These are phyloP conservation scores for Fusarium sterilihyphosum DNA, from an alignment of 2,329 filamentous ascomycete species.

Conservation along the genomic window DNA sequence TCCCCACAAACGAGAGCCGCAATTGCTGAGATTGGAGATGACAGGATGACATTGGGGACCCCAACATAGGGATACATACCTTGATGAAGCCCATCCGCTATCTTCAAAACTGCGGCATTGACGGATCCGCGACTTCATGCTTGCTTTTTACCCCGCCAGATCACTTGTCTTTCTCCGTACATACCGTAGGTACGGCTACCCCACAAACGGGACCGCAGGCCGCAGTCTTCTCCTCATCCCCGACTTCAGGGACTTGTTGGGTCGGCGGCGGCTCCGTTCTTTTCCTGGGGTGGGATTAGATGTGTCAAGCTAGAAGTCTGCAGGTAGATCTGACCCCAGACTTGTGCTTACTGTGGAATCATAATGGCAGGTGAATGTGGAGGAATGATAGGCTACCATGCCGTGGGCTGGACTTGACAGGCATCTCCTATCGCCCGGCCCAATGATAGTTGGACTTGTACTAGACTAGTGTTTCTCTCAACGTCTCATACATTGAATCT, in stretches of 20 bases:
- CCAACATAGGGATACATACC: constrained; percentile 8
- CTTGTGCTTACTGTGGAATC: constrained; percentile 7
- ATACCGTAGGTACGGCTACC: constrained; percentile 24
- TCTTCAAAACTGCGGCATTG: constrained; percentile 9
- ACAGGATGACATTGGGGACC: neutral
- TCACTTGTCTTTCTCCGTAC: constrained; percentile 19
- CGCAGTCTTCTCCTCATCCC: constrained; percentile 34
- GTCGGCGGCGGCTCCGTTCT: constrained; percentile 26
- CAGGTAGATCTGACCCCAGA: constrained; percentile 35
- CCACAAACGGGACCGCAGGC: constrained; percentile 36
- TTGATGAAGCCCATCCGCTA: constrained; percentile 1
- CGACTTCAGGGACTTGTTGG: constrained; percentile 25
- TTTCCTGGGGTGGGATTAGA: constrained; percentile 22
- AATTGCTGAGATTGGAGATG: constrained; percentile 35
- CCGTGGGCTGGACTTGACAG: neutral
- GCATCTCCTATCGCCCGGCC: constrained; percentile 8
- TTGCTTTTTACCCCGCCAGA: constrained; percentile 34
- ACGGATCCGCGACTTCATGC: constrained; percentile 33
- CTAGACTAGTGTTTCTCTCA: neutral
- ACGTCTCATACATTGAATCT: neutral
- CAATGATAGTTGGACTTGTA: neutral
- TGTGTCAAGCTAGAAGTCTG: constrained; percentile 9
- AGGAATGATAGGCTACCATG: constrained; percentile 5
- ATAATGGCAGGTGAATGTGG: constrained; percentile 4
- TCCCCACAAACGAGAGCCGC: constrained; percentile 34